Base-by-base conservation (phyloP, 805 yeast species). In the Pichia insulana region DNA sequence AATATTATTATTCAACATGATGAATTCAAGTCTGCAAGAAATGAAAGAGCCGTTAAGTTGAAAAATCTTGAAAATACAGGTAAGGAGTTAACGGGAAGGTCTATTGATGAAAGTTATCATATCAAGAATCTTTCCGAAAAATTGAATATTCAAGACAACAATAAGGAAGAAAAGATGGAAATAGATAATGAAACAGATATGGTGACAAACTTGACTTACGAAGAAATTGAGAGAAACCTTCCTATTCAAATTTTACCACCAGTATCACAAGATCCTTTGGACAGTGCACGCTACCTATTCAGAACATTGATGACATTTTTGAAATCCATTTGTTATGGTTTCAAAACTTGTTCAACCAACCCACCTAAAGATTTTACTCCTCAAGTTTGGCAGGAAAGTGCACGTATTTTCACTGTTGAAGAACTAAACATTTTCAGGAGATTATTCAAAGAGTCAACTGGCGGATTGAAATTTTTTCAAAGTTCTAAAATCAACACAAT, bases 341-440 rank as follows among this genome's bases (percentile, higher is more conserved):
- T 94, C 50, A 88, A 87, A 57, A 79, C 80, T 40, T 88, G 95
- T 58, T 90, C 89, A 56, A 95, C 96, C 1, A 83, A 90, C 2
- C 82, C 94, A 0, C 71, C 76, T 13, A 61, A 66, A 22, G 78
- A 72, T 9, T 65, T 71, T 39, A 65, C 71, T 34, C 64, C 69
- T 4, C 76, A 71, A 42, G 69, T 70, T 31, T 90, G 97, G 97
- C 80, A 83, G 46, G 92, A 85, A 44, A 73, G 82, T 16, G 95
- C 96, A 0, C 75, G 94, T 49, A 76, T 83, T n/a, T 80, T 83
- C 47, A 79, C 85, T 3, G 76, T 69, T 51, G 96, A 92, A 59
- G 97, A 92, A 55, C 80, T 88, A 25, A 68, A 76, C 36, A 78
- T 90, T 10, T 74, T 92, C 54, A 72, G 86, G 48, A 74, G 73